A percentile compares a stretch with the other conserved stretches of the same genome.
These are phyloP conservation scores for Calendula officinalis DNA, from an alignment of 129 eudicot species.

Conservation along the genomic window DNA sequence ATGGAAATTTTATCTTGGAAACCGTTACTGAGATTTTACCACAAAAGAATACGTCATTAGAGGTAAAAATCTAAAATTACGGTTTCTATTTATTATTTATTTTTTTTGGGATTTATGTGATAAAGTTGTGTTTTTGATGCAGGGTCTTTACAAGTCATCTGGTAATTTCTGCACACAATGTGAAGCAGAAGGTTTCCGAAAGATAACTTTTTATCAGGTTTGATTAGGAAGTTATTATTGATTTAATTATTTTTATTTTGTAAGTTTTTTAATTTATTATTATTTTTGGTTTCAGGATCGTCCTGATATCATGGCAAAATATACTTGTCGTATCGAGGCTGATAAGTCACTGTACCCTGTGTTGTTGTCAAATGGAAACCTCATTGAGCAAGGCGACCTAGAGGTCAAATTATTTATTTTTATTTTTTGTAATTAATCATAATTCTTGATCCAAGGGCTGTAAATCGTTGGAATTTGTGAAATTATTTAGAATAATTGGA, in stretches of 20 bases:
- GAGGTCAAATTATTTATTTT: constrained; percentile 55
- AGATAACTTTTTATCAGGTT: constrained; percentile 95
- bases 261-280: neutral
- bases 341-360: constrained; percentile 88
- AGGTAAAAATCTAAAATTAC: constrained; percentile 54
- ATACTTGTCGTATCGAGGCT: constrained; percentile 92
- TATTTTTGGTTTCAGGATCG: constrained; percentile 60
- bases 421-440: neutral
- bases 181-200: constrained; percentile 98
- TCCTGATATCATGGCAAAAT: constrained; percentile 95
- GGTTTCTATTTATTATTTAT: neutral
- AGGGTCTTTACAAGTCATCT: constrained; percentile 98
- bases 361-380: constrained; percentile 86
- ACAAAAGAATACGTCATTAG: constrained; percentile 83
- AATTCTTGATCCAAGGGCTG: too few relatives aligned
- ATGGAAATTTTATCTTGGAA: constrained; percentile 66
- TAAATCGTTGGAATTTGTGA: too few relatives aligned
- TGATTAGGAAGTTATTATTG: neutral
- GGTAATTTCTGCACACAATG: constrained; percentile 97
- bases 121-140: constrained; percentile 21
- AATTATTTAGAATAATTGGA: neutral
- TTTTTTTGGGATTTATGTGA: neutral
- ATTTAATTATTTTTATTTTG: neutral
- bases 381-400: constrained; percentile 78
- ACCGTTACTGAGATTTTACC: constrained; percentile 71